These are phyloP conservation scores for Colletotrichum gigasporum DNA, from an alignment of 2,329 filamentous ascomycete genomes.

Conservation along the genomic window DNA sequence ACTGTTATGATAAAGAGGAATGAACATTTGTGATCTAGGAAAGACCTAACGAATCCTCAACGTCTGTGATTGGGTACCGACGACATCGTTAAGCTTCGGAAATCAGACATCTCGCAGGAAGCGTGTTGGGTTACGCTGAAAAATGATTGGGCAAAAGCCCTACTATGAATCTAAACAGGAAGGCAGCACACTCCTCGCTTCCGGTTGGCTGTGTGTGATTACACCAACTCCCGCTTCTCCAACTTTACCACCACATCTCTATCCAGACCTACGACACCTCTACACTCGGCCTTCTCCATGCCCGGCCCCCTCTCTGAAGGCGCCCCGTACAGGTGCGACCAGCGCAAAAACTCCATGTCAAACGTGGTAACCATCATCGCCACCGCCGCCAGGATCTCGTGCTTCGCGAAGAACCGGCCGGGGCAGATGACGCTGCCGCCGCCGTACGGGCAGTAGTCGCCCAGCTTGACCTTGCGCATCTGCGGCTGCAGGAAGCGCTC, in stretches of 20 bases:
- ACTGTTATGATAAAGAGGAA: too few species aligned
- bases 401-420: constrained; percentile 38
- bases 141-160: too few species aligned
- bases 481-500: constrained; percentile 34
- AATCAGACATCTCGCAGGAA: too few species aligned
- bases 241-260: constrained; percentile 35
- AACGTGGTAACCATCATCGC: constrained; percentile 35
- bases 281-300: constrained; percentile 34
- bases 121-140: too few species aligned
- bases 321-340: constrained; percentile 25
- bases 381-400: constrained; percentile 36
- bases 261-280: constrained; percentile 36
- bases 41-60: too few species aligned
- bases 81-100: too few species aligned
- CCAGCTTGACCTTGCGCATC: constrained; percentile 24
- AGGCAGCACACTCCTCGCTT: too few species aligned
- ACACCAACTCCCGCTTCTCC: not conserved
- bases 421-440: constrained; percentile 39
- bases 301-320: constrained; percentile 34
- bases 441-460: constrained; percentile 38
- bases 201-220: too few species aligned
- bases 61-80: too few species aligned
- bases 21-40: too few species aligned
- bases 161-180: too few species aligned
- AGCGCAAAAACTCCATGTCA: constrained; percentile 32